A percentile compares a stretch with the other conserved stretches of the same genome.
Evolutionary conservation across 768 basidiomycete species (phyloP).

Genomic region (Paxillus ammoniavirescens): DNA sequence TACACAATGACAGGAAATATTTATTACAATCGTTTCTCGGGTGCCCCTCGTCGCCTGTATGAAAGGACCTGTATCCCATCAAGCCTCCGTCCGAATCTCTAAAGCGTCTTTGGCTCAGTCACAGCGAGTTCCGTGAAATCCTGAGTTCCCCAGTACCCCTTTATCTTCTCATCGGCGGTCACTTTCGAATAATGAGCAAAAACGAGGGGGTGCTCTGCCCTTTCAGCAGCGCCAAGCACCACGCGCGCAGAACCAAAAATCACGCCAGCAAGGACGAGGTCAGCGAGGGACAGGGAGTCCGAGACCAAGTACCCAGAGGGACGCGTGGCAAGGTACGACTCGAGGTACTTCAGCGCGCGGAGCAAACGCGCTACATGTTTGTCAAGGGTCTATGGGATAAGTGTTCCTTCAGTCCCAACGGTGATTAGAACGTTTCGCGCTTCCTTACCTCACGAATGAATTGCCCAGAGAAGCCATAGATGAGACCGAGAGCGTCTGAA

Average conservation of each 20-base stretch:
- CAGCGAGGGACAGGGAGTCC: slow-evolving; percentile 17
- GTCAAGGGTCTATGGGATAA: neutral
- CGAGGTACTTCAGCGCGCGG: slow-evolving; percentile 11
- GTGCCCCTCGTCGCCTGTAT: too few relatives aligned
- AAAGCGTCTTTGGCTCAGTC: neutral
- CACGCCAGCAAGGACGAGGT: slow-evolving; percentile 10
- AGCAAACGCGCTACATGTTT: neutral
- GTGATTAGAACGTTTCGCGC: too few relatives aligned
- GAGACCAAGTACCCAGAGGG: slow-evolving; percentile 15
- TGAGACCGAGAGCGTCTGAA: neutral
- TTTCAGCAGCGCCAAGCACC: slow-evolving; percentile 8
- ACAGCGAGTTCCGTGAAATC: slow-evolving; percentile 3
- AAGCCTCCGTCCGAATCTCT: too few relatives aligned
- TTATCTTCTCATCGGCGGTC: slow-evolving; percentile 10
- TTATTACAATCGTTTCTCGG: too few relatives aligned
- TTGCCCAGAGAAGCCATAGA: neutral
- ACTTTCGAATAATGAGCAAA: slow-evolving; percentile 18
- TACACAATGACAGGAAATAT: too few relatives aligned
- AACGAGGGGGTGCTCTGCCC: slow-evolving; percentile 10
- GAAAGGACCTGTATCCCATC: too few relatives aligned
- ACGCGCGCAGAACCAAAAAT: neutral
- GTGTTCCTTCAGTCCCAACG: too few relatives aligned
- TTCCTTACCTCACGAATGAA: slow-evolving; percentile 13
- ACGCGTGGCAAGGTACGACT: slow-evolving; percentile 9
- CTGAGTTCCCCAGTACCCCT: slow-evolving; percentile 7